phyloP scores from a whole-genome alignment of 169 alveolate genomes.

The Plasmodium adleri region DNA sequence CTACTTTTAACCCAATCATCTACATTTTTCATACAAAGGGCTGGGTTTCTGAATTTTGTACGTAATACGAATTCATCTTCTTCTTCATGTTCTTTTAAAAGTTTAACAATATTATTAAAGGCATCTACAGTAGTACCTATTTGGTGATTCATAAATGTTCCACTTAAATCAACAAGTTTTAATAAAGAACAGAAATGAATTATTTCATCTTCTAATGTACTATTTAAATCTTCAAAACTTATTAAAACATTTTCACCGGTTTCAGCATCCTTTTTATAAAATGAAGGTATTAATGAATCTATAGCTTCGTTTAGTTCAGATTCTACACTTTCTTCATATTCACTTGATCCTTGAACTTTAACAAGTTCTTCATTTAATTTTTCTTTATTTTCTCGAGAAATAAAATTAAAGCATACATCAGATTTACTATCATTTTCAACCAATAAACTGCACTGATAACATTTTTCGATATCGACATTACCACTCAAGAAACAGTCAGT shows the following conservation, averaged over 20 bases:
- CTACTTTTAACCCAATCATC: slow-evolving; percentile 12
- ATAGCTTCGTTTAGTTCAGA: neutral
- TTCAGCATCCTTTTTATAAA: neutral
- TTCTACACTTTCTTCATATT: neutral
- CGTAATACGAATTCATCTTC: neutral
- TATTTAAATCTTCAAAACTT: neutral
- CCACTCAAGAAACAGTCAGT: slow-evolving; percentile 21
- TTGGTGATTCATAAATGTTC: slow-evolving; percentile 8
- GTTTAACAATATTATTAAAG: neutral
- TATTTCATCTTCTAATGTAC: neutral
- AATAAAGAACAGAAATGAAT: slow-evolving; percentile 1
- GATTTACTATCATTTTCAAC: neutral
- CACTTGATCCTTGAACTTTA: neutral
- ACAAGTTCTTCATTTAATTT: neutral
- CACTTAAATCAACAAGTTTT: slow-evolving; percentile 7
- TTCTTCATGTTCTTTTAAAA: neutral
- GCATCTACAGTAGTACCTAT: slow-evolving; percentile 1
- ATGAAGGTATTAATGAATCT: neutral
- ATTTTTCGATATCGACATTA: slow-evolving; percentile 6
- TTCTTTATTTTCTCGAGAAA: neutral
- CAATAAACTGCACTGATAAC: neutral
- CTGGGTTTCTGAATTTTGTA: slow-evolving; percentile 5
- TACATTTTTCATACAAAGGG: slow-evolving; percentile 11
- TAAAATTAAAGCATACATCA: slow-evolving; percentile 5
- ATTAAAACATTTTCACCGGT: neutral